Evolutionary conservation across 1,284 basidiomycete species (phyloP).

Genomic region (Fomitopsis palustris): DNA sequence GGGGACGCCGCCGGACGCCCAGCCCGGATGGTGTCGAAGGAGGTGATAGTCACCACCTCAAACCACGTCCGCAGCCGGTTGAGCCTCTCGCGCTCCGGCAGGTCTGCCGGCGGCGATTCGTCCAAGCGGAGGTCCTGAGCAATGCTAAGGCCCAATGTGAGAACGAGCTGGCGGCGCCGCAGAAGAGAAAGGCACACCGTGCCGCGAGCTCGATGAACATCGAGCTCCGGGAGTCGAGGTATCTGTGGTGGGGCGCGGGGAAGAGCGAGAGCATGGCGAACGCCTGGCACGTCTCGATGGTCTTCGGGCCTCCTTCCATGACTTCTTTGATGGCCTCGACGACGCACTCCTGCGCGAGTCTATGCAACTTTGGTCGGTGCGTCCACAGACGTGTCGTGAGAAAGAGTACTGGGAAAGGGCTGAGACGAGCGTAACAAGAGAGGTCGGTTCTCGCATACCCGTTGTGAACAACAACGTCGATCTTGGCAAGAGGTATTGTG

Average conservation of each 20-base stretch:
- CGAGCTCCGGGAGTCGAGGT: background rate
- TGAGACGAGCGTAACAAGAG: background rate
- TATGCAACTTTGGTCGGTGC: background rate
- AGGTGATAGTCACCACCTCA: background rate
- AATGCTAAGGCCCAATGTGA: background rate
- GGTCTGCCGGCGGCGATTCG: background rate
- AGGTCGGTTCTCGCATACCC: background rate
- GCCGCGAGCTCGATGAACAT: background rate
- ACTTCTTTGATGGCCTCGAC: background rate
- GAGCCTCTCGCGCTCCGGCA: background rate
- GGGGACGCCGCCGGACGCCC: background rate
- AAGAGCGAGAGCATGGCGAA: background rate
- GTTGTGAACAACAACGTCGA: background rate
- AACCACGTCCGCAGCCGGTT: background rate
- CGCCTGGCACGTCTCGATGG: constrained; percentile 1
- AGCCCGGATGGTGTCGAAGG: background rate
- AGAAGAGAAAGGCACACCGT: background rate
- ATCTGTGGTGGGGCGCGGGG: background rate
- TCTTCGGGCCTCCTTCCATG: background rate
- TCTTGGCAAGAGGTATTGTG: background rate
- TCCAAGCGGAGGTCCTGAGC: background rate
- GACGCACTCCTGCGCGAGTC: background rate
- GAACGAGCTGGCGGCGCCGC: background rate
- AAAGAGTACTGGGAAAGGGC: background rate
- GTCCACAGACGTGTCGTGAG: background rate